A percentile compares a stretch with the other conserved stretches of the same genome.
These are phyloP conservation scores for Chara braunii DNA, from an alignment of 139 green algal species.

Conservation along the genomic window DNA sequence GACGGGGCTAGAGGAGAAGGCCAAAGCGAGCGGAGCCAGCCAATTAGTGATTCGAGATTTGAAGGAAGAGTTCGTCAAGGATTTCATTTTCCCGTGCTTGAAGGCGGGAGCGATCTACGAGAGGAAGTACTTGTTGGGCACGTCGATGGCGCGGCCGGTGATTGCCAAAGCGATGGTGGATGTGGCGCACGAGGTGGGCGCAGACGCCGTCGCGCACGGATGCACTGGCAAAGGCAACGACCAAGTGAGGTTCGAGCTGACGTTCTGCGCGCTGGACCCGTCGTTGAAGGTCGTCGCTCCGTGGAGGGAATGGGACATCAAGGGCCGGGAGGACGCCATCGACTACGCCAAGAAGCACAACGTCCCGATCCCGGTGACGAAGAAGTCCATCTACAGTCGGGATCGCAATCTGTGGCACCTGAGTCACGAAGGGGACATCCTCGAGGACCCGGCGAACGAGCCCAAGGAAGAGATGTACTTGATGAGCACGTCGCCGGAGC, in stretches of 20 bases:
- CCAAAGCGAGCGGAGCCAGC: conserved; percentile 32
- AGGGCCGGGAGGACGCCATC: conserved; percentile 41
- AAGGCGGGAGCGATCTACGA: conserved; percentile 94
- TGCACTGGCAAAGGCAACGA: conserved; percentile 99
- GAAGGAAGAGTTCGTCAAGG: conserved; percentile 93
- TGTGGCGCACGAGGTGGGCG: conserved; percentile 81
- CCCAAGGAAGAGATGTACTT: conserved; percentile 39
- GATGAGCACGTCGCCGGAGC: conserved; percentile 20
- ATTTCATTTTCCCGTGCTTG: conserved; percentile 99
- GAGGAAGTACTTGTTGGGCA: conserved; percentile 95
- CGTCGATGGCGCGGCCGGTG: conserved; percentile 93
- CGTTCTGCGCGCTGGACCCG: conserved; percentile 95
- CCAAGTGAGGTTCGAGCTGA: conserved; percentile 65
- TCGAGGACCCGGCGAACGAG: conserved; percentile 40
- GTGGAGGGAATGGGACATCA: conserved; percentile 89
- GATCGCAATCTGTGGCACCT: conserved; percentile 44
- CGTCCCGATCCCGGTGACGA: conserved; percentile 39
- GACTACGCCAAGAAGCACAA: conserved; percentile 42
- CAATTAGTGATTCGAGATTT: conserved; percentile 61
- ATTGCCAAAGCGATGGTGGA: conserved; percentile 99
- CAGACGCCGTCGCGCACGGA: conserved; percentile 94
- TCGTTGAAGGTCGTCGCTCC: conserved; percentile 98
- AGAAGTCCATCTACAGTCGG: conserved; percentile 45
- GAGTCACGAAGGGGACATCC: conserved; percentile 37
- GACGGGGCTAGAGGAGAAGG: conserved; percentile 38